phyloP scores from a whole-genome alignment of 2,329 filamentous ascomycete species.

The Arthrinium puccinioides region DNA sequence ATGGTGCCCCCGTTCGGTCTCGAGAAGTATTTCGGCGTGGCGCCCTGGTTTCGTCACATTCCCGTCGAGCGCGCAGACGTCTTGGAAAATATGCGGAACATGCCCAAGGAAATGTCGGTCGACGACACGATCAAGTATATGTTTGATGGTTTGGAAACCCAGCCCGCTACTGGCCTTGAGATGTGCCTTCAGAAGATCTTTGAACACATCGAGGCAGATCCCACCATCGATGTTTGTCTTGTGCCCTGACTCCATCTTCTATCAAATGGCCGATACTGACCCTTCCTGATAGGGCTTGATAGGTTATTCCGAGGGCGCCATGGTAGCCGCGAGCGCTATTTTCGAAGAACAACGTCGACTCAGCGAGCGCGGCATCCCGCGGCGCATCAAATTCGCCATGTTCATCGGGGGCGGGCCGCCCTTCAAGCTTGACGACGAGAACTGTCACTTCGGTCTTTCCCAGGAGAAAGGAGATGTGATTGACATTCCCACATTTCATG shows the following conservation, averaged over 20 bases:
- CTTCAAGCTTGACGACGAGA: constrained; percentile 12
- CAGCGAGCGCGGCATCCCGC: constrained; percentile 21
- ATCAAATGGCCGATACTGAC: not conserved
- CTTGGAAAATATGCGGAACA: constrained; percentile 2
- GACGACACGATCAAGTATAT: constrained; percentile 3
- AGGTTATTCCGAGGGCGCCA: constrained; percentile 8
- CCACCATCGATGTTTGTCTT: constrained; percentile 25
- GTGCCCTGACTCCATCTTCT: no score
- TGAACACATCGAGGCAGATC: constrained; percentile 25
- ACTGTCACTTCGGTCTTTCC: constrained; percentile 22
- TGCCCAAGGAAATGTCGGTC: constrained; percentile 7
- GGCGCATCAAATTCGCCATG: constrained; percentile 31
- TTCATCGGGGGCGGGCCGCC: constrained; percentile 41
- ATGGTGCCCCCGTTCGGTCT: not conserved
- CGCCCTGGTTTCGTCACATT: constrained; percentile 5
- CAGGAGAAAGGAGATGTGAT: constrained; percentile 30
- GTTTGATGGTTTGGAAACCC: not conserved
- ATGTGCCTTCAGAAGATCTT: constrained; percentile 23
- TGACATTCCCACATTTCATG: constrained; percentile 32
- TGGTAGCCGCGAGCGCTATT: constrained; percentile 3
- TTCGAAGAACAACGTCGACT: constrained; percentile 5
- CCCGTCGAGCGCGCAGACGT: constrained; percentile 7
- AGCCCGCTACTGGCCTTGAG: not conserved
- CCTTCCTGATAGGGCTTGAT: not conserved
- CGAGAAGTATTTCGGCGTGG: constrained; percentile 1